Conservation (phyloP, 495 filamentous ascomycete genomes). For the Rusavskia elegans region DNA sequence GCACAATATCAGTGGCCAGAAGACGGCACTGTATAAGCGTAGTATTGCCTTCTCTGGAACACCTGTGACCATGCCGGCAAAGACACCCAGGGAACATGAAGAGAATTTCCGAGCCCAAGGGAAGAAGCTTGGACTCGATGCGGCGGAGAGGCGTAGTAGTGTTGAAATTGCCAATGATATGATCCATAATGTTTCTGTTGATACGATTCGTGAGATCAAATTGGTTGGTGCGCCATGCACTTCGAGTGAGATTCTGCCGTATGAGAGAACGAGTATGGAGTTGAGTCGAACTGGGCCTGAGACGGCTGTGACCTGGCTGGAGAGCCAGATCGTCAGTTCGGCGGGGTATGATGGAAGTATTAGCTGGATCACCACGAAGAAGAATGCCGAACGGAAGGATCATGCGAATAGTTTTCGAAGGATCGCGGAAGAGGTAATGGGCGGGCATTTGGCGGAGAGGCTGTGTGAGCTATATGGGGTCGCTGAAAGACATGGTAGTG, state of each 20-base stretch:
- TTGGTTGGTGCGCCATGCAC: background rate
- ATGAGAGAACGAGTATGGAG: background rate
- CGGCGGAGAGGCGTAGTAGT: background rate
- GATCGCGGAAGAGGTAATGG: background rate
- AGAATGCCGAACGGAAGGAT: background rate
- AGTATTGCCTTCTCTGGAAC: background rate
- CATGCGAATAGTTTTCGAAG: background rate
- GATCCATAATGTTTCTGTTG: background rate
- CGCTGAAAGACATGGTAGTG: too few species aligned
- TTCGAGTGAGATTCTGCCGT: background rate
- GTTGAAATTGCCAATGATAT: background rate
- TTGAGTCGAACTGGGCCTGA: background rate
- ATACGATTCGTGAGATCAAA: background rate
- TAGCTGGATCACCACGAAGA: background rate
- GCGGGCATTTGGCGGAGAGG: background rate
- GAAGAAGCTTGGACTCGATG: background rate
- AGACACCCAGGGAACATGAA: background rate
- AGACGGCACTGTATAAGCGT: background rate
- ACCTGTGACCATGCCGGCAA: background rate
- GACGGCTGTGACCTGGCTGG: background rate
- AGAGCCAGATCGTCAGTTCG: background rate
- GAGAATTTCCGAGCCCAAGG: background rate
- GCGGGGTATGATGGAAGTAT: background rate
- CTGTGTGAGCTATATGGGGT: too few species aligned
- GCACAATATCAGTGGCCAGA: background rate